Base-by-base conservation (phyloP, 495 filamentous ascomycete species). In the Coniosporium apollinis region DNA sequence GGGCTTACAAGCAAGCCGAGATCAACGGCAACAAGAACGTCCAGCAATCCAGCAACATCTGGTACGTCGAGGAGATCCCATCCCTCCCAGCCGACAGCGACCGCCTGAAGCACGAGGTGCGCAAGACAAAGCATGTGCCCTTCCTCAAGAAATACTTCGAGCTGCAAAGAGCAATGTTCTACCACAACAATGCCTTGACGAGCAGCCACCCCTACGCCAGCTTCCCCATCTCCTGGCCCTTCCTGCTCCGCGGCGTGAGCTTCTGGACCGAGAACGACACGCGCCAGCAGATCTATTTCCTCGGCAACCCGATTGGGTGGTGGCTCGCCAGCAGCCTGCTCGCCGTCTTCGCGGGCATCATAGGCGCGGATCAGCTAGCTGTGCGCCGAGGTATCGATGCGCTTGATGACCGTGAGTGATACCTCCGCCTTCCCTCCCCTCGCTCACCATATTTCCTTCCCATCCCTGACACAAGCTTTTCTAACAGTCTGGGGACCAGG, bases 1-100 rank as follows among this genome's bases (percentile, higher is more conserved):
- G 89, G 89, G 89, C 69, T 20, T 86, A 75, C 59, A 91, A 92
- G 56, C 89, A 97, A 50, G 85, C 91, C 43, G 89, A 97, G 55
- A 94, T 97, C 64, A 97, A 97, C 54, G 89, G 89, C 34, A 97
- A 97, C 71, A 97, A 97, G 72, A 92, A 94, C 56, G 59, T 91
- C 33, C 65, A 72, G 29, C 82, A 92, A 47, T 69, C 72, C 50
- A 93, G 83, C 55, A 97, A 97, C 52, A 64, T 93, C 44, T 97
- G 89, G 89, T 80, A 75, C 45, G 77, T 84, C 6, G 89, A 97
- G 37, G 81, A 87, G 42, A 82, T 96, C 35, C 76, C 83, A 9
- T 84, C 79, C 9, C 58, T 96, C 30, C 63, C 73, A 2, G 61
- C 59, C 14, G 76, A 83, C 47, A 68, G 65, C 41, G 65, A 66